phyloP scores from a whole-genome alignment of 441 rosid species.

The Euphorbia corollata region DNA sequence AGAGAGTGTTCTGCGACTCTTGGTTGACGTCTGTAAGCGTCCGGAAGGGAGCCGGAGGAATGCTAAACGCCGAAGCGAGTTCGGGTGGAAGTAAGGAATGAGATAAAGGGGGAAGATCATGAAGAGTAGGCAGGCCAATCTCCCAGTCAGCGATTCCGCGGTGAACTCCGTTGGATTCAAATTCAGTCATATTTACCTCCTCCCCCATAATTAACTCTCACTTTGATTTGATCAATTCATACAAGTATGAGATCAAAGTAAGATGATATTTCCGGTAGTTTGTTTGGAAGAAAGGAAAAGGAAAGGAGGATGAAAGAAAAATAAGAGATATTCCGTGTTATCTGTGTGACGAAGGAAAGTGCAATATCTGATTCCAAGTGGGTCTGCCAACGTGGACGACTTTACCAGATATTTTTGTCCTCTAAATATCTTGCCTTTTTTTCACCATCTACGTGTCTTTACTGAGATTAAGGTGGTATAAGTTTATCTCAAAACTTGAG shows the following conservation, averaged over 20 bases:
- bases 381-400: slow-evolving; percentile 73
- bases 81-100: slow-evolving; percentile 61
- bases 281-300: slow-evolving; percentile 28
- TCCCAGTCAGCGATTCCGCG: slow-evolving; percentile 77
- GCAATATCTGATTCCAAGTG: slow-evolving; percentile 58
- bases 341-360: slow-evolving; percentile 27
- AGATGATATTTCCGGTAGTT: slow-evolving; percentile 20
- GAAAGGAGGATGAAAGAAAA: not conserved
- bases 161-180: slow-evolving; percentile 33
- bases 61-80: slow-evolving; percentile 84
- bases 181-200: slow-evolving; percentile 63
- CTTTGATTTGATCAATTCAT: slow-evolving; percentile 10
- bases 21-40: slow-evolving; percentile 56
- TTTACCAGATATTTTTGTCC: slow-evolving; percentile 70
- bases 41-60: slow-evolving; percentile 53
- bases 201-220: slow-evolving; percentile 45
- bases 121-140: slow-evolving; percentile 63
- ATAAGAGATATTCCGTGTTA: not conserved
- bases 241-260: slow-evolving; percentile 18
- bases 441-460: too few relatives aligned
- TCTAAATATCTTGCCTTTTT: not conserved
- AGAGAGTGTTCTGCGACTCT: slow-evolving; percentile 58
- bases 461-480: too few relatives aligned
- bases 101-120: slow-evolving; percentile 73
- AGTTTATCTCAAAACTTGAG: too few relatives aligned